Evolutionary conservation across 2,329 filamentous ascomycete species (phyloP), one percentile per base, ranked within the genome.

Genomic region (Talaromyces atroroseus): DNA sequence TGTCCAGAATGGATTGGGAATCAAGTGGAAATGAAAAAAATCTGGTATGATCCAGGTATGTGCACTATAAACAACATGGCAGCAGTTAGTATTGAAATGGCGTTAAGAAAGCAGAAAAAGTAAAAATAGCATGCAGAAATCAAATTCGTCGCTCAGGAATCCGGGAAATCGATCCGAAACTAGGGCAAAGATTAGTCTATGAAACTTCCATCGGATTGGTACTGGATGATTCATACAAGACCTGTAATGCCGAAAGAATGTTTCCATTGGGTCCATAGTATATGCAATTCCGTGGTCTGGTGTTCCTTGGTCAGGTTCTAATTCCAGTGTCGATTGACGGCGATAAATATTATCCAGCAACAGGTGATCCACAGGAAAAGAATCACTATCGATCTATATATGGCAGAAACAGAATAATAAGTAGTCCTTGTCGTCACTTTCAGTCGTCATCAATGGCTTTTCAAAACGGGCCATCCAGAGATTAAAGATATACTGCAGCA

Each of bases 41-140:
- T n/a, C n/a, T n/a, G n/a, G n/a, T n/a, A n/a, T n/a, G n/a, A n/a
- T n/a, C n/a, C n/a, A n/a, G n/a, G n/a, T 59, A 14, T 49, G 45
- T 62, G 62, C 60, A 69, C 69, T 71, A 66, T n/a, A 26, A 57
- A 64, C 57, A 60, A 52, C 58, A 59, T 65, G 58, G 56, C 58
- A 61, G 2, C 26, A 59, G 57, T 61, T 49, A 61, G 59, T 61
- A 55, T 50, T 48, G n/a, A 45, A 58, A 56, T 42, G 46, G 23
- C 49, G 52, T 38, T 21, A 44, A n/a, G 21, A n/a, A 49, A 50
- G 24, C 21, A 52, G 3, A 7, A 38, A 48, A 52, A 52, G n/a
- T 21, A 51, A 26, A 26, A 26, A 26, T 23, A 26, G 50, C 11
- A 49, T 46, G 24, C 56, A 58, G 26, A 55, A 55, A 55, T 14